Percentiles rank a stretch among this genome's conserved stretches.
Evolutionary conservation across 2,329 filamentous ascomycete species (phyloP).

Genomic region (Xylaria polymorpha): DNA sequence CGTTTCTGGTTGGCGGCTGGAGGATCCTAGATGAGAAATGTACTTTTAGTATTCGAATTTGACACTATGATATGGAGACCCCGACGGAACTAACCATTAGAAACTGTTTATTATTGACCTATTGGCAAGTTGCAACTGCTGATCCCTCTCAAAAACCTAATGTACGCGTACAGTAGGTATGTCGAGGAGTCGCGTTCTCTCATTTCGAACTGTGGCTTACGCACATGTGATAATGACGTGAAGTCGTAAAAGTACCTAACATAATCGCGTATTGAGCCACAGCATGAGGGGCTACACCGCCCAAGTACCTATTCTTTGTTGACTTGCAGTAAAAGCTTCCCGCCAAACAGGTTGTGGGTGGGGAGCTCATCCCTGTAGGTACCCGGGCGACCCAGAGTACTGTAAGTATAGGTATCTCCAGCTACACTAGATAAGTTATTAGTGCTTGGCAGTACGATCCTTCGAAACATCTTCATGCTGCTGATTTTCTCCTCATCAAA

Average conservation of each 20-base stretch:
- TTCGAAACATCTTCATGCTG: slow-evolving; percentile 14
- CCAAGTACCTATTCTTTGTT: background rate
- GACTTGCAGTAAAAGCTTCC: slow-evolving; percentile 31
- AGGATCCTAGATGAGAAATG: slow-evolving; percentile 38
- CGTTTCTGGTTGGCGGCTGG: slow-evolving; percentile 53
- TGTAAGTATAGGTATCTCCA: background rate
- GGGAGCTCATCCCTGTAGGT: slow-evolving; percentile 24
- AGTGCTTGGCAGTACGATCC: slow-evolving; percentile 25
- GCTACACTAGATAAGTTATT: background rate
- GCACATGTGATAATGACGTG: slow-evolving; percentile 17
- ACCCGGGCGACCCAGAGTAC: background rate
- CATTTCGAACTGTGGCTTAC: slow-evolving; percentile 26
- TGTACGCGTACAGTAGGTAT: background rate
- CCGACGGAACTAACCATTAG: slow-evolving; percentile 22
- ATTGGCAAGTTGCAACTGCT: background rate
- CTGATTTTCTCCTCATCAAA: slow-evolving; percentile 34
- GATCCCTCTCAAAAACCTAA: background rate
- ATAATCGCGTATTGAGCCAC: slow-evolving; percentile 14
- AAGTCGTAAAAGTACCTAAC: background rate
- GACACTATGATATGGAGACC: background rate
- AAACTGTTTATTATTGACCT: background rate
- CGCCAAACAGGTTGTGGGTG: slow-evolving; percentile 39
- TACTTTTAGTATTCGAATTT: slow-evolving; percentile 13
- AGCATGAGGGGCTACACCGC: background rate
- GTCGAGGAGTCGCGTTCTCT: slow-evolving; percentile 18